phyloP scores from a whole-genome alignment of 345 rosid species.

The Populus tremula region DNA sequence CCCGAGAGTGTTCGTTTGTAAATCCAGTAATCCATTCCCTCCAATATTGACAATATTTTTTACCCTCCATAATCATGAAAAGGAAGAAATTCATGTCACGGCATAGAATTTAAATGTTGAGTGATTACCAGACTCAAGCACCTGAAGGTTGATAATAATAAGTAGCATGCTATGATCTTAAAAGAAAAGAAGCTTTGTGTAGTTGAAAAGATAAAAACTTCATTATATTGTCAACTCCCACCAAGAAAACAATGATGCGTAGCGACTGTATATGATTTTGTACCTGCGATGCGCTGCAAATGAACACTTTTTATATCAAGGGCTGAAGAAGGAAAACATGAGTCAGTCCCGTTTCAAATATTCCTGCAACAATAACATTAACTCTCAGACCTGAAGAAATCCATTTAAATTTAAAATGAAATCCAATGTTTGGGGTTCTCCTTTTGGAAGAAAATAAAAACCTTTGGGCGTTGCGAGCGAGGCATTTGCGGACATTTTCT shows the following conservation, averaged over 20 bases:
- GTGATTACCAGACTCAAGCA: neutral
- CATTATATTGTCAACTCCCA: constrained; percentile 97
- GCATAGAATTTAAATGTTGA: neutral
- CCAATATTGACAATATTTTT: neutral
- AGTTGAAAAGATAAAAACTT: constrained; percentile 18
- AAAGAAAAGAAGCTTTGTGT: neutral
- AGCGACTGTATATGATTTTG: constrained; percentile 92
- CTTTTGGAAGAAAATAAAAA: neutral
- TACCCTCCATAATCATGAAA: neutral
- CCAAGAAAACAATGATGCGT: constrained; percentile 94
- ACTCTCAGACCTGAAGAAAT: neutral
- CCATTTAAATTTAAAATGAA: neutral
- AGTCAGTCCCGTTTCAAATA: neutral
- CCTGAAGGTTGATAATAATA: neutral
- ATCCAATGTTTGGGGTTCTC: neutral
- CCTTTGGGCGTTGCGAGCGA: constrained; percentile 96
- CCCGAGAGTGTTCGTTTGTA: neutral
- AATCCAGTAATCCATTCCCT: neutral
- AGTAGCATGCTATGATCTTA: neutral
- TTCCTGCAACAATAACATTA: neutral
- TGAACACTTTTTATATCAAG: constrained; percentile 60
- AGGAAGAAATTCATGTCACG: neutral
- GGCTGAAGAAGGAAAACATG: neutral
- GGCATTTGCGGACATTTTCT: constrained; percentile 98
- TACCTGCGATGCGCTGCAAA: constrained; percentile 97